Percentiles rank a stretch among this genome's conserved stretches.
Evolutionary conservation across 2,329 filamentous ascomycete genomes (phyloP).

Genomic region (Colletotrichum siamense): DNA sequence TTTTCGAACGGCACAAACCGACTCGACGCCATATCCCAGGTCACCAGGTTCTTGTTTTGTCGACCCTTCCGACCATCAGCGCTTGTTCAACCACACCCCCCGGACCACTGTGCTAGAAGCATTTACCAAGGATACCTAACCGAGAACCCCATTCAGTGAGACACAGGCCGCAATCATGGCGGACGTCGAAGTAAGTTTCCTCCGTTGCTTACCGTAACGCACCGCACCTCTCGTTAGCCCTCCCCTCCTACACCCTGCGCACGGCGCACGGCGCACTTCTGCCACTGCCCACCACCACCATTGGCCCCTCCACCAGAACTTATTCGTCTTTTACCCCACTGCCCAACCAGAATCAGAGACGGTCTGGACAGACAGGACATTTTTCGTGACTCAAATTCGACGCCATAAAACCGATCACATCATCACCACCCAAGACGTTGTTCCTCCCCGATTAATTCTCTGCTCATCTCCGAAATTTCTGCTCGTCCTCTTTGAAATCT

Average conservation of each 20-base stretch:
- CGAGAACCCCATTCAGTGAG: constrained; percentile 18
- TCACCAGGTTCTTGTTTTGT: not conserved
- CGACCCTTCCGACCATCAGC: not conserved
- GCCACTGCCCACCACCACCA: constrained; percentile 7
- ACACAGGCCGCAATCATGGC: constrained; percentile 31
- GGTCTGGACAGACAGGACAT: constrained; percentile 8
- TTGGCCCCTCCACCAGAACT: constrained; percentile 18
- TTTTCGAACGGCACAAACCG: not conserved
- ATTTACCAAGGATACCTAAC: constrained; percentile 20
- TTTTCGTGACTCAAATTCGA: constrained; percentile 18
- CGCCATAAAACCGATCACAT: not conserved
- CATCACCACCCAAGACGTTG: not conserved
- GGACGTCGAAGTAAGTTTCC: constrained; percentile 36
- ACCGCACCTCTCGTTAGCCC: constrained; percentile 19
- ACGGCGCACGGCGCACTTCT: constrained; percentile 7
- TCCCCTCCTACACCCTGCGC: constrained; percentile 11
- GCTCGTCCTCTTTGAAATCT: not conserved
- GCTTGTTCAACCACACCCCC: not conserved
- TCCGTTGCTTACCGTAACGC: constrained; percentile 13
- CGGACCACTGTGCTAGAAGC: not conserved
- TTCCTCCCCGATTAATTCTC: not conserved
- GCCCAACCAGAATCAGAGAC: constrained; percentile 4
- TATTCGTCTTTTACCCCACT: constrained; percentile 19
- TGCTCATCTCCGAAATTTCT: not conserved
- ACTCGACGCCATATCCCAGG: not conserved